A percentile compares a stretch with the other conserved stretches of the same genome.
These are phyloP conservation scores for Aspergillus sergii DNA, from an alignment of 2,329 filamentous ascomycete species.

Conservation along the genomic window DNA sequence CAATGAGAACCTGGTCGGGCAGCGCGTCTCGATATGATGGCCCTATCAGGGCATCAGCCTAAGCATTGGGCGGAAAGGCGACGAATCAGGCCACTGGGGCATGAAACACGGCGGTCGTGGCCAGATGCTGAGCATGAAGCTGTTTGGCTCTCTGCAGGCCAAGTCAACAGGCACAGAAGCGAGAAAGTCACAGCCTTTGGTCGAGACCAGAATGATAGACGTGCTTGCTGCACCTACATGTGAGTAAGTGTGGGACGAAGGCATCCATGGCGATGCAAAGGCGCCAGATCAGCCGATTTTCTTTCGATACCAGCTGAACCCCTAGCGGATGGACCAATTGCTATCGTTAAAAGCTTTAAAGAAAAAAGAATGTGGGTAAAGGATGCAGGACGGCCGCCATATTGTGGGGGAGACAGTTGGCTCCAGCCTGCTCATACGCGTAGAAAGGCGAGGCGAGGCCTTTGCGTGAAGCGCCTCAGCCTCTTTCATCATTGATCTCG, in stretches of 20 bases:
- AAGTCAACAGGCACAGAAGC: slow-evolving; percentile 18
- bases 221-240: background rate
- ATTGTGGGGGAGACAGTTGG: slow-evolving; percentile 5
- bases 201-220: slow-evolving; percentile 4
- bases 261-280: background rate
- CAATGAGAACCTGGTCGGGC: slow-evolving; percentile 24
- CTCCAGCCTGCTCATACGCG: background rate
- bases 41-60: slow-evolving; percentile 25
- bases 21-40: slow-evolving; percentile 20
- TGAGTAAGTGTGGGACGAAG: slow-evolving; percentile 5
- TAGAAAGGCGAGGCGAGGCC: background rate
- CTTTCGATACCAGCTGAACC: slow-evolving; percentile 1
- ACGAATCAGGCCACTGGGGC: slow-evolving; percentile 22
- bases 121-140: slow-evolving; percentile 18
- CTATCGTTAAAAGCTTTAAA: background rate
- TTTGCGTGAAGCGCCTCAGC: background rate
- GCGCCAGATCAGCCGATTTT: slow-evolving; percentile 2
- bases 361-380: background rate
- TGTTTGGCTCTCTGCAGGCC: slow-evolving; percentile 16
- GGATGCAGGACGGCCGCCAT: background rate
- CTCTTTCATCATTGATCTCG: slow-evolving; percentile 3
- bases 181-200: slow-evolving; percentile 8
- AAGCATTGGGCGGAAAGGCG: slow-evolving; percentile 25
- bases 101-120: slow-evolving; percentile 20
- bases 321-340: background rate